Percentiles rank a stretch among this genome's conserved stretches.
Evolutionary conservation across 768 basidiomycete genomes (phyloP).

Genomic region (Cystobasidium onofrii): DNA sequence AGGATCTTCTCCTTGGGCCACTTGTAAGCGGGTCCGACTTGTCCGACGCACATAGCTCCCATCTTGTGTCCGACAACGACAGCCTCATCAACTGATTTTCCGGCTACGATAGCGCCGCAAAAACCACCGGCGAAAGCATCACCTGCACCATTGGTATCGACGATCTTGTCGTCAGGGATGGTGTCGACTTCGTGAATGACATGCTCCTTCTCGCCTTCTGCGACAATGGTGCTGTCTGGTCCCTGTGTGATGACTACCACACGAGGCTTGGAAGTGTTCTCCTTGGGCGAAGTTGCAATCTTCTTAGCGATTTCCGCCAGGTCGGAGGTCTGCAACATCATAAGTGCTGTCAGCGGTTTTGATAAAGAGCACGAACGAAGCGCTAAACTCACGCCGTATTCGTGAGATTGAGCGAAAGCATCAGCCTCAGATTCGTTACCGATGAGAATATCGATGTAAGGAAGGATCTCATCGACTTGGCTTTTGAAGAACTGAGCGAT

Average conservation of each 20-base stretch:
- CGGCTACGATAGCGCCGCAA: slow-evolving; percentile 71
- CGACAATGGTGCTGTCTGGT: slow-evolving; percentile 65
- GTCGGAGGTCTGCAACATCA: slow-evolving; percentile 52
- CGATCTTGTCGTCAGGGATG: slow-evolving; percentile 59
- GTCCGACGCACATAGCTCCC: slow-evolving; percentile 73
- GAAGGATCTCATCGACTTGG: slow-evolving; percentile 71
- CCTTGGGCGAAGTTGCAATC: slow-evolving; percentile 68
- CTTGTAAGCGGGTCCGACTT: slow-evolving; percentile 45
- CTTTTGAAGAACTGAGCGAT: slow-evolving; percentile 84
- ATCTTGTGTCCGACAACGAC: slow-evolving; percentile 80
- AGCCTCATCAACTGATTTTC: slow-evolving; percentile 66
- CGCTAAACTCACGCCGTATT: slow-evolving; percentile 52
- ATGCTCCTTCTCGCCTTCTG: slow-evolving; percentile 55
- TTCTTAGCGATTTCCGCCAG: slow-evolving; percentile 61
- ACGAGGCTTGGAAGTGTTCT: slow-evolving; percentile 61
- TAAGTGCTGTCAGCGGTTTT: neutral
- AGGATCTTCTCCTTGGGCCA: slow-evolving; percentile 40
- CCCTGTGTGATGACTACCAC: slow-evolving; percentile 88
- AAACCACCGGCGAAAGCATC: slow-evolving; percentile 97
- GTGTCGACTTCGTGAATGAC: slow-evolving; percentile 57
- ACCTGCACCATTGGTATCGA: slow-evolving; percentile 97
- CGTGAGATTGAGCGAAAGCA: slow-evolving; percentile 68
- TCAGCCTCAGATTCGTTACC: slow-evolving; percentile 95
- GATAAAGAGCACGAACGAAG: neutral
- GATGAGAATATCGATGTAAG: slow-evolving; percentile 79